phyloP scores from a whole-genome alignment of 2,329 filamentous ascomycete genomes.

The Cryoendolithus antarcticus region DNA sequence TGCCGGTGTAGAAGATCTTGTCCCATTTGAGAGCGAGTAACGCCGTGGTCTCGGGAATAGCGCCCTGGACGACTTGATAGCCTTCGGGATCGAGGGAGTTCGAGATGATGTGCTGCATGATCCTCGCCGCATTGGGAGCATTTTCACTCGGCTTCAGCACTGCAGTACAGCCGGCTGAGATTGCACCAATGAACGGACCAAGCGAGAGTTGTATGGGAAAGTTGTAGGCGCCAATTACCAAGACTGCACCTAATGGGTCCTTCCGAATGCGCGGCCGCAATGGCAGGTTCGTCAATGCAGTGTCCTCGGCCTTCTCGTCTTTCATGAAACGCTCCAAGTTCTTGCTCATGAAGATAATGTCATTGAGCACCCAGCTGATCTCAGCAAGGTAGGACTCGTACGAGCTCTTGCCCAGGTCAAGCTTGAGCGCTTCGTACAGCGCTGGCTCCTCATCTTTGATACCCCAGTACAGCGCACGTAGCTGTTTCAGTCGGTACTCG shows the following conservation, averaged over 20 bases:
- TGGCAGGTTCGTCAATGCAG: constrained; percentile 53
- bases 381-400: constrained; percentile 67
- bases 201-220: constrained; percentile 76
- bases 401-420: constrained; percentile 65
- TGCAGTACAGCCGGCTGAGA: constrained; percentile 81
- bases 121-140: constrained; percentile 61
- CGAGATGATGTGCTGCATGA: constrained; percentile 67
- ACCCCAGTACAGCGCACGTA: constrained; percentile 91
- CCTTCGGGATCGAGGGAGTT: constrained; percentile 63
- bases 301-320: constrained; percentile 63
- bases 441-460: constrained; percentile 64
- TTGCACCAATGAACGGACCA: constrained; percentile 73
- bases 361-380: constrained; percentile 65
- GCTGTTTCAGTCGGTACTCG: constrained; percentile 69
- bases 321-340: constrained; percentile 72
- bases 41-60: constrained; percentile 64
- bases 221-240: constrained; percentile 87
- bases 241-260: constrained; percentile 70
- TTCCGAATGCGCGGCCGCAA: constrained; percentile 69
- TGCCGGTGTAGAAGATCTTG: constrained; percentile 96
- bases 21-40: constrained; percentile 86
- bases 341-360: constrained; percentile 65
- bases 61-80: constrained; percentile 71
- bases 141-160: constrained; percentile 85
- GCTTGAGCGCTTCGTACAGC: constrained; percentile 60